A percentile compares a stretch with the other conserved stretches of the same genome.
Evolutionary conservation across 2,329 filamentous ascomycete genomes (phyloP).

Genomic region (Diaporthe ilicicola): DNA sequence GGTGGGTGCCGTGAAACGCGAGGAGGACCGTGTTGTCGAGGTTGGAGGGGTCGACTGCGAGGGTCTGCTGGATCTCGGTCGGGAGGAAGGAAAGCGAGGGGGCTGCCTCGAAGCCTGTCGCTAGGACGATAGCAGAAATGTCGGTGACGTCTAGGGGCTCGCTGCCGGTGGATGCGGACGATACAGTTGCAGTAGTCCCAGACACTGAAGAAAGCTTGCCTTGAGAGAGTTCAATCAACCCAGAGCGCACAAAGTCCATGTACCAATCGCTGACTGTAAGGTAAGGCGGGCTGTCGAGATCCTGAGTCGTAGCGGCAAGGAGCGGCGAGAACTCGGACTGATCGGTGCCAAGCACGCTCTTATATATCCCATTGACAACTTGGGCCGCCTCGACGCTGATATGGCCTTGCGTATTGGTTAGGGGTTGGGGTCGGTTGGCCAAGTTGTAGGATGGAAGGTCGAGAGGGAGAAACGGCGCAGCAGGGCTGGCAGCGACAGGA

Average conservation of each 20-base stretch:
- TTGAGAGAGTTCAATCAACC: conserved; percentile 60
- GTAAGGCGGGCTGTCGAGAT: conserved; percentile 65
- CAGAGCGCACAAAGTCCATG: conserved; percentile 75
- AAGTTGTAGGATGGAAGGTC: conserved; percentile 79
- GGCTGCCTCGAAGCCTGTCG: conserved; percentile 77
- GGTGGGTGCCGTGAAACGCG: conserved; percentile 72
- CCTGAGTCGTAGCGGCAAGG: conserved; percentile 48
- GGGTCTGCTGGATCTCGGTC: conserved; percentile 57
- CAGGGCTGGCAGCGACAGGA: conserved; percentile 60
- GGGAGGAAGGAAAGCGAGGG: conserved; percentile 73
- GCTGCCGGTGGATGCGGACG: conserved; percentile 25
- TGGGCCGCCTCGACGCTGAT: conserved; percentile 67
- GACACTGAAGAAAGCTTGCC: conserved; percentile 55
- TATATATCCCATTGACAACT: conserved; percentile 60
- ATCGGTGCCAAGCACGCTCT: conserved; percentile 58
- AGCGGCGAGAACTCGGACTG: conserved; percentile 60
- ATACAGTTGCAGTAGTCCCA: conserved; percentile 47
- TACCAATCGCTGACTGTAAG: conserved; percentile 78
- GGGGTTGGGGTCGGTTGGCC: conserved; percentile 63
- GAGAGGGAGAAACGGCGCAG: conserved; percentile 73
- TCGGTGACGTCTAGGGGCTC: conserved; percentile 53
- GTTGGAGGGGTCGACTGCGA: conserved; percentile 66
- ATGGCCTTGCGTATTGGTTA: conserved; percentile 71
- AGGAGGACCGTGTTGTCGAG: conserved; percentile 70
- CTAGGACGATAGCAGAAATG: conserved; percentile 74